Evolutionary conservation across 768 basidiomycete genomes (phyloP), one percentile per base, ranked within the genome.

Genomic region (Aureoboletus auriporus): DNA sequence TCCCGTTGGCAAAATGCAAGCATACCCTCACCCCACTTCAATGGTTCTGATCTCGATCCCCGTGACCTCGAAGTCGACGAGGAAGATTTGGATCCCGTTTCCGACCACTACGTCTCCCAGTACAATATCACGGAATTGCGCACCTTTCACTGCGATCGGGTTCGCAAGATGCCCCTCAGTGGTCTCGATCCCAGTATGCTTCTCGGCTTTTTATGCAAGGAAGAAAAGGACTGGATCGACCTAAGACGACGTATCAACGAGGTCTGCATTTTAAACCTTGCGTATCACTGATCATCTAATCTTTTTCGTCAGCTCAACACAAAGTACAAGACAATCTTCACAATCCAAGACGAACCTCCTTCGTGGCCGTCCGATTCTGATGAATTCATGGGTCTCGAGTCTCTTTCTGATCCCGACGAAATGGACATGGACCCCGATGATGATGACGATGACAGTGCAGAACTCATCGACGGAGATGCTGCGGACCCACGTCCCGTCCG

Each of bases 171-270:
- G 89, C 86, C 86, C 0, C 68, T 98, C 31, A 80, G 82, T 35
- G 88, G 86, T 27, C 71, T 99, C 46, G 96, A 98, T 65, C 96
- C 95, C 20, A 96, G 93, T 58, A 97, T 99, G 96, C 72, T 99
- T 7, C 78, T 98, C 50, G 94, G 94, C 10, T 98, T 99, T 64
- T 62, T 97, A 55, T 85, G 86, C 63, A 80, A 79, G 58, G 82
- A 89, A 60, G 86, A 91, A 68, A 72, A 63, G 14, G 95, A 98
- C 46, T 98, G 92, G 89, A 65, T 75, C 13, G 92, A 97, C 68
- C 79, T 97, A 47, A 75, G 82, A 53, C 71, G 67, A 49, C 73
- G 91, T 43, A 83, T 91, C 31, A 74, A 71, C 2, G 84, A 89
- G 68, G 93, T 95, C 44, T 44, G 85, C 68, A 36, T 48, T 48